phyloP scores from a whole-genome alignment of 306 rosid species.

The Lathyrus aphaca region DNA sequence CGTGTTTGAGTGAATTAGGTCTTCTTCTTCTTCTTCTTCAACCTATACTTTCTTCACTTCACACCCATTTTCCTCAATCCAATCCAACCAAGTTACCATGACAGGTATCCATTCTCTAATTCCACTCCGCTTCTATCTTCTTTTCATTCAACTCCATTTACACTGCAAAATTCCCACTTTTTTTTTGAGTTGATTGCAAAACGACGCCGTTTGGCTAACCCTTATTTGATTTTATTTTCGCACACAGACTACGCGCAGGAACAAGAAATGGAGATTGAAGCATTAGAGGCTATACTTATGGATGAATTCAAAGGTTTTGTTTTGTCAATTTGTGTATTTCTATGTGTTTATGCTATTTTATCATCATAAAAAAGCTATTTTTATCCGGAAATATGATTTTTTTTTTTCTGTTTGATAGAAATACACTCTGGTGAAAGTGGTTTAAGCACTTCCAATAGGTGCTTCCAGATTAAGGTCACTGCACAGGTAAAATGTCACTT shows the following conservation, averaged over 20 bases:
- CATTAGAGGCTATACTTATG: conserved; percentile 95
- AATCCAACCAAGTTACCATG: background rate
- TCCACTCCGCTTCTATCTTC: background rate
- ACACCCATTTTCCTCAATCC: background rate
- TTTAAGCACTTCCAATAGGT: conserved; percentile 68
- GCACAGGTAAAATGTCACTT: conserved; percentile 62
- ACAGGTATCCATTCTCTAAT: background rate
- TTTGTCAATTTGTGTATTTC: background rate
- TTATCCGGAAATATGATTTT: conserved; percentile 5
- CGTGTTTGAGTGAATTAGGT: conserved; percentile 7
- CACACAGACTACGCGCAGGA: conserved; percentile 71
- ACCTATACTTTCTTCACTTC: background rate
- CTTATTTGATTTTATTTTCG: background rate
- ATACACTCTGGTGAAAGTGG: conserved; percentile 98
- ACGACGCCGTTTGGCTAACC: background rate
- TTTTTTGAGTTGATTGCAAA: background rate
- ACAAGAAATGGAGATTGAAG: conserved; percentile 98
- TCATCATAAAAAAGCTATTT: background rate
- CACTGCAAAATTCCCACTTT: background rate
- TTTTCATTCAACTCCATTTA: background rate
- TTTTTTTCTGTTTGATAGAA: conserved; percentile 58
- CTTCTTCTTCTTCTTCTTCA: conserved; percentile 12
- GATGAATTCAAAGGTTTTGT: conserved; percentile 88
- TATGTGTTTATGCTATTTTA: background rate
- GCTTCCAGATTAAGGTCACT: conserved; percentile 74